Base-by-base conservation (phyloP, 2,329 filamentous ascomycete species). In the Coleophoma cylindrospora region DNA sequence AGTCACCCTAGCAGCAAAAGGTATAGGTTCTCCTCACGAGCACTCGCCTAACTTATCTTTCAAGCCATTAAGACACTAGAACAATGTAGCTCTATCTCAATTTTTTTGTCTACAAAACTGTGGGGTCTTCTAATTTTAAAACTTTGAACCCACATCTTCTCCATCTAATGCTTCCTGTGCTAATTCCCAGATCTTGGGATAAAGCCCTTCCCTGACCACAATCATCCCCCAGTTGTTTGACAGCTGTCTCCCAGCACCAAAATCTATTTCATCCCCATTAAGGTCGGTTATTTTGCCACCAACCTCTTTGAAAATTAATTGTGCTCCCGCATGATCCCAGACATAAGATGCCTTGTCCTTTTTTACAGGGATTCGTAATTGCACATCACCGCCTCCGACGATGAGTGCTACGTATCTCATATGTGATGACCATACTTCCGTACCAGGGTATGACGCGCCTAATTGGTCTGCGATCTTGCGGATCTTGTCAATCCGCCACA, bases 281-380 rank as follows among this genome's bases (percentile, higher is more conserved):
- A 79, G 61, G 60, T 81, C 77, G 2, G 69, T 74, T 21, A 80
- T 70, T 45, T 68, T 64, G 9, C 73, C 74, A 7, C 77, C 77
- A 2, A 72, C 67, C 57, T 80, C 77, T 49, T 72, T 62, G 48
- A 69, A 74, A 40, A 80, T 68, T 22, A 80, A 59, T 56, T 76
- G 72, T 0, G 76, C 76, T 5, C 76, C 76, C 1, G 74, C 74
- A 61, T 80, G 77, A 60, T 80, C 77, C 76, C 76, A 80, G n/a
- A 77, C 50, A 45, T 43, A 53, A 19, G 9, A 64, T 61, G 33
- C 64, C 55, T 55, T 50, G 22, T 47, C 47, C 36, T 19, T 53
- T 3, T 68, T 68, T 48, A 66, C 66, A 9, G 74, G 73, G 22
- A 77, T 70, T 40, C 76, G 72, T 14, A 80, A 57, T 59, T 75